Evolutionary conservation across 2,329 filamentous ascomycete genomes (phyloP).

Genomic region (Fusarium domesticum): DNA sequence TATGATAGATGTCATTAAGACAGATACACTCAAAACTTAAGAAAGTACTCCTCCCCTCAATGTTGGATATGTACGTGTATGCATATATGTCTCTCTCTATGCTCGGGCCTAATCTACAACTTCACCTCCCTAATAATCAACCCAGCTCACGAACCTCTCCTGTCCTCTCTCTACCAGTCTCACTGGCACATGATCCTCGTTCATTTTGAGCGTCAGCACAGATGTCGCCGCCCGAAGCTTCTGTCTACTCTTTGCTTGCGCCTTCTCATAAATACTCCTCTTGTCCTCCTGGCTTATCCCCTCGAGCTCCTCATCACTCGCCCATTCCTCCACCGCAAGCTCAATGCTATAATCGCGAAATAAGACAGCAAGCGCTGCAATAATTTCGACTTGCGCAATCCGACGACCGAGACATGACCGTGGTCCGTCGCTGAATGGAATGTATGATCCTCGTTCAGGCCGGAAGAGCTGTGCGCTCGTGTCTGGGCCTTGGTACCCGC

Average conservation of each 20-base stretch:
- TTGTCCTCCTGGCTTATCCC: constrained; percentile 47
- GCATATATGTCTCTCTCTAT: no score
- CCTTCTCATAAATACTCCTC: constrained; percentile 57
- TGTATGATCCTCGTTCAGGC: constrained; percentile 53
- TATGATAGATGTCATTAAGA: no score
- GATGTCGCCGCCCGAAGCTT: constrained; percentile 55
- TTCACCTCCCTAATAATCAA: no score
- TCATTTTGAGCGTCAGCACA: constrained; percentile 71
- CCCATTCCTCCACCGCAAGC: constrained; percentile 63
- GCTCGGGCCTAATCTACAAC: no score
- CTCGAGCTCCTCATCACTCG: constrained; percentile 51
- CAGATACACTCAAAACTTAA: no score
- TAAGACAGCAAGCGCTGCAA: constrained; percentile 52
- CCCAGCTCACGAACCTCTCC: constrained; percentile 60
- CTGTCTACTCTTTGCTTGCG: constrained; percentile 51
- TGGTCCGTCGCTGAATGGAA: constrained; percentile 58
- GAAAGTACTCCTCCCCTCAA: no score
- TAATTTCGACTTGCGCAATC: constrained; percentile 58
- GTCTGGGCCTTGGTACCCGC: constrained; percentile 58
- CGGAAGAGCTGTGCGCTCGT: constrained; percentile 61
- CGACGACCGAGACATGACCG: constrained; percentile 57
- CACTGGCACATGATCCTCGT: constrained; percentile 61
- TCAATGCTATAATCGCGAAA: constrained; percentile 64
- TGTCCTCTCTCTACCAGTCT: constrained; percentile 65
- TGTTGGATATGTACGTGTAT: no score